phyloP scores from a whole-genome alignment of 2,329 filamentous ascomycete species.

The Leptosphaerulina australis region DNA sequence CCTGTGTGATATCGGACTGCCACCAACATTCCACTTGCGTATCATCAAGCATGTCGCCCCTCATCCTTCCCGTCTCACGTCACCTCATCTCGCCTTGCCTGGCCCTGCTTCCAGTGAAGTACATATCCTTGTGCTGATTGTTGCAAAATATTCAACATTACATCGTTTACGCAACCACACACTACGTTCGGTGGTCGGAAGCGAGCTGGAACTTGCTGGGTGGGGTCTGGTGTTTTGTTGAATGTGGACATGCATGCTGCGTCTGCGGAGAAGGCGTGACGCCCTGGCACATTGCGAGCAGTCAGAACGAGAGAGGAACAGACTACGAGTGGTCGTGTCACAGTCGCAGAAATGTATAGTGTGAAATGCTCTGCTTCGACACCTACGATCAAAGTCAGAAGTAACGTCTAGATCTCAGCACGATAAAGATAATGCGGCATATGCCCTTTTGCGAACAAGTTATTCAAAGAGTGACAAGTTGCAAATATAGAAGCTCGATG shows the following conservation, averaged over 20 bases:
- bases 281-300: conserved; percentile 26
- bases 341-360: too few relatives aligned
- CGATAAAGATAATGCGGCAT: too few relatives aligned
- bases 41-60: background rate
- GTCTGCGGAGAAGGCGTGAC: conserved; percentile 26
- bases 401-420: too few relatives aligned
- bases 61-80: conserved; percentile 11
- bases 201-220: conserved; percentile 9
- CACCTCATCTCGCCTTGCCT: conserved; percentile 1
- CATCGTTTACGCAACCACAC: background rate
- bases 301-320: too few relatives aligned
- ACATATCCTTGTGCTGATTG: background rate
- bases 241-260: conserved; percentile 22
- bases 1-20: background rate
- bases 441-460: too few relatives aligned
- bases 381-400: too few relatives aligned
- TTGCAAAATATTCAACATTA: background rate
- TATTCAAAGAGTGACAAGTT: too few relatives aligned
- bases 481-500: too few relatives aligned
- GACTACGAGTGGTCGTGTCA: too few relatives aligned
- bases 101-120: conserved; percentile 2
- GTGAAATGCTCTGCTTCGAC: too few relatives aligned
- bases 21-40: background rate
- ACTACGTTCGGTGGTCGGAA: conserved; percentile 8
- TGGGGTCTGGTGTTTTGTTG: conserved; percentile 27